These are phyloP conservation scores for Venturia aucupariae DNA, from an alignment of 2,329 filamentous ascomycete species.

Conservation along the genomic window DNA sequence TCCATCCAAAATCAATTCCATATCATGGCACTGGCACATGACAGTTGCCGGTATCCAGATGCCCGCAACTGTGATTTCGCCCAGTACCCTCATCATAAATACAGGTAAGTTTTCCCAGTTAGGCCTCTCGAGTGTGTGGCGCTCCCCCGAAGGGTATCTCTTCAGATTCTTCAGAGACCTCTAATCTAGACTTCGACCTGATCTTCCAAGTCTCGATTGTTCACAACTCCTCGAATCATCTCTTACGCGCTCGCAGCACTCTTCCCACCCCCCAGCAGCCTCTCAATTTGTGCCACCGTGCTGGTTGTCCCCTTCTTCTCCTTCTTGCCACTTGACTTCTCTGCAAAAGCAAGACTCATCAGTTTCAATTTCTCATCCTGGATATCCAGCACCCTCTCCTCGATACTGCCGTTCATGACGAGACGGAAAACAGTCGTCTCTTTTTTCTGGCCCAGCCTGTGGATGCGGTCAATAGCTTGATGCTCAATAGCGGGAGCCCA, in stretches of 20 bases:
- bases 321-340: constrained; percentile 46
- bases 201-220: not conserved
- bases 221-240: not conserved
- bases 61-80: too few relatives aligned
- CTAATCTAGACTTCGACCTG: not conserved
- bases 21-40: too few relatives aligned
- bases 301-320: constrained; percentile 45
- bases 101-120: not conserved
- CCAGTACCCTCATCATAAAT: too few relatives aligned
- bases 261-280: constrained; percentile 24
- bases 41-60: too few relatives aligned
- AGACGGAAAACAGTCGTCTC: constrained; percentile 72
- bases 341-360: constrained; percentile 69
- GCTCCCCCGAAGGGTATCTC: too few relatives aligned
- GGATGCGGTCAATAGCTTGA: constrained; percentile 81
- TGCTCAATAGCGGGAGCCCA: constrained; percentile 89
- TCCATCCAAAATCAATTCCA: too few relatives aligned
- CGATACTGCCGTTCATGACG: constrained; percentile 70
- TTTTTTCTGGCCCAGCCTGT: constrained; percentile 73
- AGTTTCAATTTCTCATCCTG: constrained; percentile 71
- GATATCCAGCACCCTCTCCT: constrained; percentile 70
- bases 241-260: constrained; percentile 1
- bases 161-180: too few relatives aligned
- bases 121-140: too few relatives aligned
- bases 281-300: constrained; percentile 32